Base-by-base conservation (phyloP, 306 rosid genomes). In the Purshia tridentata region DNA sequence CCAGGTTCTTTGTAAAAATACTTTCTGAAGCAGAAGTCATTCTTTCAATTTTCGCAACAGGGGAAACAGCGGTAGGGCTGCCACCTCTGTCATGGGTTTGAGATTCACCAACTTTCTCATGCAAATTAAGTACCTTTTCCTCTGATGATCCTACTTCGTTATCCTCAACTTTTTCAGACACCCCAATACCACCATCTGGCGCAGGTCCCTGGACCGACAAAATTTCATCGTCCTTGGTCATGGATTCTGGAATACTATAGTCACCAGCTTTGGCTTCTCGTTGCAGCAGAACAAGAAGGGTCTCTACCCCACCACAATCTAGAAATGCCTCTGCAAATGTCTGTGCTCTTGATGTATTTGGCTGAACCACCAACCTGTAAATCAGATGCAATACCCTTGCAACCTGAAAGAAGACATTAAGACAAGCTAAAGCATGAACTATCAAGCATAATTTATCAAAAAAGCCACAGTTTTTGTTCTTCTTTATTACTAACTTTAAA, bases 321-420 rank as follows among this genome's bases (percentile, higher is more conserved):
- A 94, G 78, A 75, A 94, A 90, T 79, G 95, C 96, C 87, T 94
- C 94, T 8, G 88, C 91, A 91, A 94, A 87, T 61, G 90, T 86
- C 45, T 86, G 91, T 77, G 93, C 92, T 88, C 92, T 89, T 73
- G 83, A 78, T 54, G 89, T 83, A 69, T 94, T 94, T 49, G 99
- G 99, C 73, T 88, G 99, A 62, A 91, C 93, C 73, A 91, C 90
- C 85, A 94, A 91, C 86, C 97, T 85, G 83, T 90, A 91, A 59
- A 91, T 82, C 82, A 94, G 86, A 84, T 91, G 95, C 88, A 94
- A 81, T 76, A 88, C 89, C 88, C 99, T 89, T 35, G 95, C 94
- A 82, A 94, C 86, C 99, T 94, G 88, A 79, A 72, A 55, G 63
- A 74, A 76, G 78, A 73, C 35, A 29, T 29, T 29, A 29, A 29